A percentile compares a stretch with the other conserved stretches of the same genome.
Evolutionary conservation across 1,284 basidiomycete genomes (phyloP).

Genomic region (Fomitopsis betulina): DNA sequence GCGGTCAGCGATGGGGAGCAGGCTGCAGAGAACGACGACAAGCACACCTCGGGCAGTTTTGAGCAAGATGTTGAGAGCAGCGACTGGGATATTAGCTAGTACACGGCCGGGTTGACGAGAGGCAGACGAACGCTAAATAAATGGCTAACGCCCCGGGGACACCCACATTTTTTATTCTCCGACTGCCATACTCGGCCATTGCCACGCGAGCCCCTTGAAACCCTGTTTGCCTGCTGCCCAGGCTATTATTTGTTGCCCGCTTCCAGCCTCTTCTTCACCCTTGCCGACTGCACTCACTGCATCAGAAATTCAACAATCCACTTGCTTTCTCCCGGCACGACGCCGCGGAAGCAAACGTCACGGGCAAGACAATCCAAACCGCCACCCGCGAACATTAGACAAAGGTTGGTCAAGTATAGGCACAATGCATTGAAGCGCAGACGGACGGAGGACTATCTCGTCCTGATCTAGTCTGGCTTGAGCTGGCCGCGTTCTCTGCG

Average conservation of each 20-base stretch:
- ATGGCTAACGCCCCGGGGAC: constrained; percentile 35
- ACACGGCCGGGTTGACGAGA: constrained; percentile 25
- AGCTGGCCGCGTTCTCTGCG: neutral
- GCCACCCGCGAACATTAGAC: too few species aligned
- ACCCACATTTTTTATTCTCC: constrained; percentile 43
- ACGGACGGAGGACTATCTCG: neutral
- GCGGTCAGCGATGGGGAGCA: constrained; percentile 15
- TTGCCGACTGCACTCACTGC: neutral
- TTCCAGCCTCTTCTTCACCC: neutral
- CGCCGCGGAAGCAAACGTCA: neutral
- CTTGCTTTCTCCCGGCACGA: neutral
- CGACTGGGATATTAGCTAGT: constrained; percentile 29
- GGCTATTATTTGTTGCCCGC: constrained; percentile 7
- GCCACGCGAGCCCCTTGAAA: constrained; percentile 24
- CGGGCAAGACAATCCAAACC: neutral
- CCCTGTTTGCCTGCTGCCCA: constrained; percentile 6
- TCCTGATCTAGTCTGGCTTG: neutral
- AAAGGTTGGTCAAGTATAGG: neutral
- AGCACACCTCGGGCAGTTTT: constrained; percentile 24
- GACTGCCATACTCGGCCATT: constrained; percentile 21
- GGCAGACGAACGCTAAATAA: constrained; percentile 41
- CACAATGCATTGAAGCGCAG: neutral
- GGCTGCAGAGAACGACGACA: constrained; percentile 12
- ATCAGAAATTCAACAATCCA: neutral
- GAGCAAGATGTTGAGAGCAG: constrained; percentile 23